Evolutionary conservation across 768 basidiomycete genomes (phyloP).

Genomic region (Daedaleopsis nitida): DNA sequence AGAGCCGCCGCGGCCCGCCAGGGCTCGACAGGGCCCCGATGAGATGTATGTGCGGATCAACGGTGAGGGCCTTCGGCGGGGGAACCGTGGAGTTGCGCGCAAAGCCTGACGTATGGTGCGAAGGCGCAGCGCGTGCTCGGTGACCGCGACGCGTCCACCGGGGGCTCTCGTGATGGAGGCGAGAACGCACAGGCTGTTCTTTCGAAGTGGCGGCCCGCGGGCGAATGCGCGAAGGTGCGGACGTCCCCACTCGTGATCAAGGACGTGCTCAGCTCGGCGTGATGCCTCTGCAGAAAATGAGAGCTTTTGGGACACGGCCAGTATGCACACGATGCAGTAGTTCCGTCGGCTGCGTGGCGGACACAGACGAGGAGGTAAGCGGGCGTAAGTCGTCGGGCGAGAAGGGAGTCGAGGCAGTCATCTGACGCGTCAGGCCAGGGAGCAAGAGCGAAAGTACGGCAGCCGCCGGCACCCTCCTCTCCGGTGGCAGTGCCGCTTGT

Average conservation of each 20-base stretch:
- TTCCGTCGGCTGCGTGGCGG: background rate
- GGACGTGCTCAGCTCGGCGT: background rate
- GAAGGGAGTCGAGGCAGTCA: background rate
- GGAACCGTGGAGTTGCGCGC: conserved; percentile 3
- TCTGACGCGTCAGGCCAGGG: conserved; percentile 3
- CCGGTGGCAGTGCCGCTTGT: conserved; percentile 19
- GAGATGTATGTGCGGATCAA: background rate
- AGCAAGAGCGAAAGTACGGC: background rate
- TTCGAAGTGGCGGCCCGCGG: background rate
- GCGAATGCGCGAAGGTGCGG: background rate
- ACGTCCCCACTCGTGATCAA: background rate
- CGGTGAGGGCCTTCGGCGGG: background rate
- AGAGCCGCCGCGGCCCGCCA: background rate
- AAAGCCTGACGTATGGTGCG: conserved; percentile 7
- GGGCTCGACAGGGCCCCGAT: background rate
- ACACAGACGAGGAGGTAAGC: too few relatives aligned
- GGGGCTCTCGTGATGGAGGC: conserved; percentile 9
- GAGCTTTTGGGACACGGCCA: background rate
- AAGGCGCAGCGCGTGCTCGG: conserved; percentile 4
- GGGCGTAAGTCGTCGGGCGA: background rate
- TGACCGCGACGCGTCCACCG: background rate
- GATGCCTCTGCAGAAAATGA: background rate
- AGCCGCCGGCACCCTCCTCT: background rate
- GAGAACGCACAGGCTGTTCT: background rate
- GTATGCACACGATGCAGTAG: background rate